Evolutionary conservation across 202 grass and related monocot genomes (phyloP), one percentile per base, ranked within the genome.

Genomic region (Elaeis oleifera): DNA sequence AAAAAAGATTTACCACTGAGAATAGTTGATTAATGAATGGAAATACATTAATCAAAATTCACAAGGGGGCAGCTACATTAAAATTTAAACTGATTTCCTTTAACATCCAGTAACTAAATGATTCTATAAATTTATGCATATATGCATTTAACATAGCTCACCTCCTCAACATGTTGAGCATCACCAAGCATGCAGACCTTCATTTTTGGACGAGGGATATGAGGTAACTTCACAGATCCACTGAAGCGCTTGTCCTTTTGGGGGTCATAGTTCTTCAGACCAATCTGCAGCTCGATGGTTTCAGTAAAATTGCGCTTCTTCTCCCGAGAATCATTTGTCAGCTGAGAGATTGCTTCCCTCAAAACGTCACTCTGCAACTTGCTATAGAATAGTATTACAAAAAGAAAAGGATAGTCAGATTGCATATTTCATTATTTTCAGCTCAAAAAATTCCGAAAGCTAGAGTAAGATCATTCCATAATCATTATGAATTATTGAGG

Each of bases 131-230:
- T 16, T 22, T 3, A 56, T 20, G 21, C 11, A 56, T 19, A 56
- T 14, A 44, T 24, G 8, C 5, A 66, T 16, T 27, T 50, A 6
- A 65, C 51, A 66, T 49, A 14, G 5, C n/a, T 53, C 81, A 87
- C 88, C 88, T 91, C 83, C 67, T 87, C 83, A 22, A 91, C 84
- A 2, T 91, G 88, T 60, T 91, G 88, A 49, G 88, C 88, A 63
- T 91, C 88, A 79, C 88, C 88, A 70, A 91, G 84, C 88, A 91
- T 91, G 73, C 88, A 91, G 2, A 91, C 77, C 74, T 86, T 91
- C 88, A 91, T 91, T 71, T 91, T 91, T 7, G 88, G 88, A 5
- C 83, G 88, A 36, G 88, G 88, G 71, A 91, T 87, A 69, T 91
- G 83, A 20, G 83, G 83, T 4, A 91, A 63, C 77, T 87, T 91